Evolutionary conservation across 148 eudicot genomes (phyloP).

Genomic region (Beta vulgaris): DNA sequence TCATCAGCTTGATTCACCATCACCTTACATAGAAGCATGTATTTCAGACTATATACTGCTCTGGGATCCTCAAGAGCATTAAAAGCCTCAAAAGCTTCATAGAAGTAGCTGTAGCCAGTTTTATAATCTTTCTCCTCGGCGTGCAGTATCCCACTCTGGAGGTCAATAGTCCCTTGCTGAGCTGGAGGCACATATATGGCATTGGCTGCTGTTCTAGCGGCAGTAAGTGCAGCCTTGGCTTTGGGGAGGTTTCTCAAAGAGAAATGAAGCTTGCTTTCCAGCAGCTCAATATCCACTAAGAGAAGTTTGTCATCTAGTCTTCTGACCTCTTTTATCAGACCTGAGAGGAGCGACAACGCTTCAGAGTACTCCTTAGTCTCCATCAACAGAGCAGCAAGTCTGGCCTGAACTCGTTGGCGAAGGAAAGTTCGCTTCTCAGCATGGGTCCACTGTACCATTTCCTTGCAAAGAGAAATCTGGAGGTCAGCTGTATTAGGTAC

Average conservation of each 20-base stretch:
- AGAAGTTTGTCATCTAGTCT: conserved; percentile 55
- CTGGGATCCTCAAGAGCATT: conserved; percentile 50
- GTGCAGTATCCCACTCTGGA: conserved; percentile 51
- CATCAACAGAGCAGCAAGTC: conserved; percentile 46
- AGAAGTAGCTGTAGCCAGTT: conserved; percentile 46
- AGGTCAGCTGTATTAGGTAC: conserved; percentile 47
- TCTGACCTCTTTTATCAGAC: conserved; percentile 49
- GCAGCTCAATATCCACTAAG: conserved; percentile 44
- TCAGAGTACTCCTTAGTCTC: conserved; percentile 48
- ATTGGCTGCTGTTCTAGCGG: conserved; percentile 53
- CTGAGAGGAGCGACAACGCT: conserved; percentile 40
- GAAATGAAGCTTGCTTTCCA: conserved; percentile 50
- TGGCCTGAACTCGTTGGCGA: conserved; percentile 43
- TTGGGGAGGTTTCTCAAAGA: conserved; percentile 51
- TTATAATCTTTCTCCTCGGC: conserved; percentile 53
- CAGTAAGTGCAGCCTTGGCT: conserved; percentile 53
- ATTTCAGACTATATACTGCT: conserved; percentile 50
- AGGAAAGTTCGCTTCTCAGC: conserved; percentile 45
- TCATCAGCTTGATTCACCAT: conserved; percentile 59
- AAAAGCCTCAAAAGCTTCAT: conserved; percentile 52
- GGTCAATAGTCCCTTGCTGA: conserved; percentile 50
- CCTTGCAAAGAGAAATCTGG: conserved; percentile 51
- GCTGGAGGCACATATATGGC: conserved; percentile 56
- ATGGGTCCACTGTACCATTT: conserved; percentile 48
- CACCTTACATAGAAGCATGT: conserved; percentile 49